These are phyloP conservation scores for Mortierella sp. DNA, from an alignment of 371 early-diverging fungal genomes.

Conservation along the genomic window DNA sequence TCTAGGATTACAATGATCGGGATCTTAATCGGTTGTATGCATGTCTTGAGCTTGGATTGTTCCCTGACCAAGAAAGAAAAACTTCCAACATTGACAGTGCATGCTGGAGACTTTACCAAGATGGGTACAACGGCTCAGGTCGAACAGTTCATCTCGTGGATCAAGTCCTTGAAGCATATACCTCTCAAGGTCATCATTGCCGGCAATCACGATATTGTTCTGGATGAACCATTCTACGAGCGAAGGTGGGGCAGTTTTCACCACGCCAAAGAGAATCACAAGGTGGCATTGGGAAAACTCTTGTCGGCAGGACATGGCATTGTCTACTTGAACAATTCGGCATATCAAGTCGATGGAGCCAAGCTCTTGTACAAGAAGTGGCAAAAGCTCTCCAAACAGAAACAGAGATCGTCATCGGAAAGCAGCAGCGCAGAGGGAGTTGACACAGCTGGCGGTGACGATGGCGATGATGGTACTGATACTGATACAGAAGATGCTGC, in stretches of 20 bases:
- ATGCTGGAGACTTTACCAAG: constrained; percentile 61
- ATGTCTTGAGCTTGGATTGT: too few species aligned
- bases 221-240: constrained; percentile 32
- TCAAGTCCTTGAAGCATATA: constrained; percentile 55
- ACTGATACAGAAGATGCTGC: constrained; percentile 1
- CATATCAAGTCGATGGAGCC: constrained; percentile 48
- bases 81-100: constrained; percentile 52
- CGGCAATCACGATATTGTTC: constrained; percentile 64
- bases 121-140: constrained; percentile 47
- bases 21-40: not conserved
- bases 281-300: constrained; percentile 22
- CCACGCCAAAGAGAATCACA: constrained; percentile 21
- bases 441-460: too few species aligned
- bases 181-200: constrained; percentile 64
- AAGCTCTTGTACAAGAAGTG: constrained; percentile 18
- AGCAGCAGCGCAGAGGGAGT: not conserved
- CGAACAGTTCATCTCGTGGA: constrained; percentile 49
- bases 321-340: constrained; percentile 61
- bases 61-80: too few species aligned
- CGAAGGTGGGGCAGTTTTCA: constrained; percentile 35
- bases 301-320: constrained; percentile 48
- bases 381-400: constrained; percentile 14
- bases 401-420: not conserved
- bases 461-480: not conserved
- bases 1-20: not conserved